Percentiles rank a stretch among this genome's conserved stretches.
phyloP scores from a whole-genome alignment of 129 eudicot species.

The Solidago caesia region DNA sequence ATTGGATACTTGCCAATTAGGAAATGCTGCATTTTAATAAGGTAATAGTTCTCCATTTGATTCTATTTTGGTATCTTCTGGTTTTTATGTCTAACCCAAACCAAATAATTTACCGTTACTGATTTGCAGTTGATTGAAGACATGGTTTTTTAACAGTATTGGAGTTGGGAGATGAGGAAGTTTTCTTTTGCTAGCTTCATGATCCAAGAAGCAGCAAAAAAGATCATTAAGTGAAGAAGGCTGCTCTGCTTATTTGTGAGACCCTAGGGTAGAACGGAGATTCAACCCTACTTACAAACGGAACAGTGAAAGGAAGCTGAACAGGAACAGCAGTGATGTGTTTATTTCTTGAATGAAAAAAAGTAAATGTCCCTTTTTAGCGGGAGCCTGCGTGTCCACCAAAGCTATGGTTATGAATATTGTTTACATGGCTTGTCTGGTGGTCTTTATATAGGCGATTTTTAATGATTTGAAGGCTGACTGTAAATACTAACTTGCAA shows the following conservation, averaged over 20 bases:
- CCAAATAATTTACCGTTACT: background rate
- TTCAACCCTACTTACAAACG: slow-evolving; percentile 32
- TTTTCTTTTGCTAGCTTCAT: slow-evolving; percentile 38
- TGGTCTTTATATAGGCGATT: slow-evolving; percentile 28
- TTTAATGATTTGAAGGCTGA: slow-evolving; percentile 25
- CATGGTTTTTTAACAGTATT: slow-evolving; percentile 30
- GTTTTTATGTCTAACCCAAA: background rate
- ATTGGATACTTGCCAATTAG: background rate
- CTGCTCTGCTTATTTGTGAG: slow-evolving; percentile 19
- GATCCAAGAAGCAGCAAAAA: slow-evolving; percentile 29
- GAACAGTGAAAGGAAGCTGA: slow-evolving; percentile 19
- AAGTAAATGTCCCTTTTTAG: slow-evolving; percentile 19
- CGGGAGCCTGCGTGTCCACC: slow-evolving; percentile 24
- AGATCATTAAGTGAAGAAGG: slow-evolving; percentile 29
- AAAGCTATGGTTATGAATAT: slow-evolving; percentile 28
- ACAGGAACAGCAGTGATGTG: slow-evolving; percentile 34
- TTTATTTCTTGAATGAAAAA: slow-evolving; percentile 28
- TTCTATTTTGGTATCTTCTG: background rate
- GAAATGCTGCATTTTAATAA: background rate
- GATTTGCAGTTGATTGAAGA: slow-evolving; percentile 38
- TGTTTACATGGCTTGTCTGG: slow-evolving; percentile 29
- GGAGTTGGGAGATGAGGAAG: slow-evolving; percentile 32
- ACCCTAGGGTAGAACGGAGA: slow-evolving; percentile 24
- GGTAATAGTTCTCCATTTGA: background rate
- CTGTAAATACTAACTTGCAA: slow-evolving; percentile 21